phyloP scores from a whole-genome alignment of 2,329 filamentous ascomycete species.

The Aspergillus chevalieri region DNA sequence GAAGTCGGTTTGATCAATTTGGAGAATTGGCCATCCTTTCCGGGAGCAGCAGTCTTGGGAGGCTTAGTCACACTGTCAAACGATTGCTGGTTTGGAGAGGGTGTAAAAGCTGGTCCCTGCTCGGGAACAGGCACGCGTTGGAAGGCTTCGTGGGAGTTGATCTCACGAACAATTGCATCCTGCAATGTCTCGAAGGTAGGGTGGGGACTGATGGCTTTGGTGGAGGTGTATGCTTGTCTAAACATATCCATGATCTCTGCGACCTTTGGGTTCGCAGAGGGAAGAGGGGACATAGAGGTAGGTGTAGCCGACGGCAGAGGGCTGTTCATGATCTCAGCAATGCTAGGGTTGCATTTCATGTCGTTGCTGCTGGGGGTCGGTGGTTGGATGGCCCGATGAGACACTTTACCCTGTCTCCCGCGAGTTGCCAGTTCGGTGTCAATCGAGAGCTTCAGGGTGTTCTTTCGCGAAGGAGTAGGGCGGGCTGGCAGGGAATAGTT shows the following conservation, averaged over 20 bases:
- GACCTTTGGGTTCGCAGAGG: constrained; percentile 26
- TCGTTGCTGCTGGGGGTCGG: constrained; percentile 25
- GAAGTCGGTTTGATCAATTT: constrained; percentile 28
- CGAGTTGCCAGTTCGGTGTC: constrained; percentile 33
- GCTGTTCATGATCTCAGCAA: constrained; percentile 38
- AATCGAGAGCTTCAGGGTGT: constrained; percentile 36
- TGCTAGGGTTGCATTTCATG: constrained; percentile 26
- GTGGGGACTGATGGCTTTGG: constrained; percentile 21
- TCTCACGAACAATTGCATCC: constrained; percentile 39
- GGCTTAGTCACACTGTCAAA: constrained; percentile 14
- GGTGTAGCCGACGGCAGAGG: constrained; percentile 27
- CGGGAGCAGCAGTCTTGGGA: constrained; percentile 9
- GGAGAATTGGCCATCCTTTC: constrained; percentile 26
- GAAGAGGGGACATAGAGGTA: constrained; percentile 16
- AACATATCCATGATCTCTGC: constrained; percentile 39
- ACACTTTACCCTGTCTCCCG: constrained; percentile 26
- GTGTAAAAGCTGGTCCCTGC: constrained; percentile 29
- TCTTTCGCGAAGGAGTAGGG: constrained; percentile 26
- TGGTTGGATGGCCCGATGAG: constrained; percentile 31
- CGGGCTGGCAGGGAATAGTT: constrained; percentile 11
- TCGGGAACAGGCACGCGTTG: constrained; percentile 26
- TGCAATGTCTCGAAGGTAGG: constrained; percentile 38
- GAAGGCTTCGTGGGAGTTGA: constrained; percentile 41
- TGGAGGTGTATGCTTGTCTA: constrained; percentile 31
- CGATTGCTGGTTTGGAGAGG: constrained; percentile 18